Evolutionary conservation across 306 rosid species (phyloP).

Genomic region (Begonia peltatifolia): DNA sequence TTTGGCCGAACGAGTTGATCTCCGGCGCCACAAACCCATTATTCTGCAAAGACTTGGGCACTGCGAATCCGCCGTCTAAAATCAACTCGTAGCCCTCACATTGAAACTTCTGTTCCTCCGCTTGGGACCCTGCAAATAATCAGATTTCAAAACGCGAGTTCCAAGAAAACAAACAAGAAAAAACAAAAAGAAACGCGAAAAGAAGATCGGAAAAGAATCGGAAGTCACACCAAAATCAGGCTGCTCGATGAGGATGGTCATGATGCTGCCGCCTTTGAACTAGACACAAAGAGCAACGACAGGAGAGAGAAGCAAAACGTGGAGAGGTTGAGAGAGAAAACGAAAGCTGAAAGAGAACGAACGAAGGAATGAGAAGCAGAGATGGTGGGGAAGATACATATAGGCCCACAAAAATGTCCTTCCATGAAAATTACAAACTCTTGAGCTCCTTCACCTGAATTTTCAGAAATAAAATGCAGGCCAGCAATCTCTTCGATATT

Average conservation of each 20-base stretch:
- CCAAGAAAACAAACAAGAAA: neutral
- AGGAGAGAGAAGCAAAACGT: neutral
- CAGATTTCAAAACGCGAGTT: neutral
- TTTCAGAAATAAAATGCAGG: too few species aligned
- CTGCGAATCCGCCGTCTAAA: slow-evolving; percentile 41
- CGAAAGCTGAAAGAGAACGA: neutral
- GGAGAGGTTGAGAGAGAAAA: neutral
- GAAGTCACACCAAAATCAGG: neutral
- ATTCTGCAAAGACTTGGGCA: slow-evolving; percentile 4
- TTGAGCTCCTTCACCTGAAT: slow-evolving; percentile 31
- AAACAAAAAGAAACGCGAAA: neutral
- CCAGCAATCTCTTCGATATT: neutral
- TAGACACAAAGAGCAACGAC: neutral
- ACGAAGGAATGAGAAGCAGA: neutral
- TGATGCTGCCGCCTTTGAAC: neutral
- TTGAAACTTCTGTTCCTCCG: slow-evolving; percentile 15
- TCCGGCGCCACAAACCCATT: slow-evolving; percentile 35
- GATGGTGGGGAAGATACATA: slow-evolving; percentile 12
- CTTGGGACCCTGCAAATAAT: slow-evolving; percentile 15
- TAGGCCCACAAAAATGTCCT: slow-evolving; percentile 20
- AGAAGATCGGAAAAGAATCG: neutral
- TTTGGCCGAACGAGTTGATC: slow-evolving; percentile 54
- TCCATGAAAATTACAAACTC: slow-evolving; percentile 22
- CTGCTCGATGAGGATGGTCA: neutral
- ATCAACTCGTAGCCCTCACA: slow-evolving; percentile 30